These are phyloP conservation scores for Malania oleifera DNA, from an alignment of 164 flowering plant species.

Conservation along the genomic window DNA sequence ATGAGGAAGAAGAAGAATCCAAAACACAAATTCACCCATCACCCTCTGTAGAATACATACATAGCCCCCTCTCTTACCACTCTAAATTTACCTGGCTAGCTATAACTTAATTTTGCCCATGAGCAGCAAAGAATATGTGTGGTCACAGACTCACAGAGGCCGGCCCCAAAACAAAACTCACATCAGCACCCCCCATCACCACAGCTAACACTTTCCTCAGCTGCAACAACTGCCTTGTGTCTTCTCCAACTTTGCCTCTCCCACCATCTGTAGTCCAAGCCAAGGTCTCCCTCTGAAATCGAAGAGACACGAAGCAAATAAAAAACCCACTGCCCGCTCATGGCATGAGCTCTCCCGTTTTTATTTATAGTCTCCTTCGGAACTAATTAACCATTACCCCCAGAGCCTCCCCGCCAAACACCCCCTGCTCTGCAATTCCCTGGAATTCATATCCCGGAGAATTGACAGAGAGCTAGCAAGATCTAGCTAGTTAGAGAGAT, in stretches of 20 bases:
- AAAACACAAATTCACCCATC: constrained; percentile 11
- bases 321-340: constrained; percentile 1
- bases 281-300: constrained; percentile 1
- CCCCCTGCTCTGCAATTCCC: neutral
- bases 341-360: constrained; percentile 9
- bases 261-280: too few species aligned
- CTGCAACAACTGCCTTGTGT: constrained; percentile 22
- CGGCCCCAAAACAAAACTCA: constrained; percentile 14
- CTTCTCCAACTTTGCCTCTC: constrained; percentile 11
- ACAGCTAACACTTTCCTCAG: constrained; percentile 1
- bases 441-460: constrained; percentile 1
- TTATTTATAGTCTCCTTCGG: too few species aligned
- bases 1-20: too few species aligned
- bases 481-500: too few species aligned
- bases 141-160: too few species aligned
- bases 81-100: constrained; percentile 28
- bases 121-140: constrained; percentile 31
- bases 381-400: too few species aligned
- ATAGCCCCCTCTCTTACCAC: constrained; percentile 11
- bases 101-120: constrained; percentile 32
- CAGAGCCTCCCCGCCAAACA: constrained; percentile 11
- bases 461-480: neutral
- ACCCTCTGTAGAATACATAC: constrained; percentile 3
- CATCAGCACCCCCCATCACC: constrained; percentile 17
- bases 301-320: constrained; percentile 7